Percentiles rank a stretch among this genome's conserved stretches.
Evolutionary conservation across 306 rosid genomes (phyloP).

Genomic region (Dalbergia cochinchinensis): DNA sequence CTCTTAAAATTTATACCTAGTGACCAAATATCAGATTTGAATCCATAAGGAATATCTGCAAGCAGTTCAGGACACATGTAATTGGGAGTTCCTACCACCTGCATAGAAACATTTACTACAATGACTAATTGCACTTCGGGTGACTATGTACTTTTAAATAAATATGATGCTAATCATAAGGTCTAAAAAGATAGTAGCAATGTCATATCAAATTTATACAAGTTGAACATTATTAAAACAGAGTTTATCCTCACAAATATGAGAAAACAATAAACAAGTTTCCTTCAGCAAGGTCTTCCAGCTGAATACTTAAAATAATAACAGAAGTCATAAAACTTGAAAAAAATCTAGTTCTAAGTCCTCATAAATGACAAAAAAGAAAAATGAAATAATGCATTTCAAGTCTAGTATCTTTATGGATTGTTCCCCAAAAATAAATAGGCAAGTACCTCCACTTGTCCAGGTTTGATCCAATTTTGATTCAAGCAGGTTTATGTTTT

Average conservation of each 20-base stretch:
- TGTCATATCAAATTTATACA: slow-evolving; percentile 18
- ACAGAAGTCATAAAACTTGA: background rate
- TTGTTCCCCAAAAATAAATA: background rate
- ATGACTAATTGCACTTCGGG: slow-evolving; percentile 25
- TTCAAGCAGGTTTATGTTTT: slow-evolving; percentile 5
- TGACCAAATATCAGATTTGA: slow-evolving; percentile 99
- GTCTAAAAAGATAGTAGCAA: background rate
- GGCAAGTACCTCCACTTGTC: background rate
- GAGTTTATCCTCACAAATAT: background rate
- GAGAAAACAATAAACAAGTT: slow-evolving; percentile 18
- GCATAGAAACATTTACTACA: slow-evolving; percentile 41
- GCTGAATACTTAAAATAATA: slow-evolving; percentile 3
- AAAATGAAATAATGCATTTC: background rate
- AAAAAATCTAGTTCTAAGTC: background rate
- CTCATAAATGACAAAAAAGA: background rate
- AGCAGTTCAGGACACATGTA: slow-evolving; percentile 99
- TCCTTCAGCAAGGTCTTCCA: background rate
- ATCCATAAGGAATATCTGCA: slow-evolving; percentile 99
- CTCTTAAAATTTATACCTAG: slow-evolving; percentile 69
- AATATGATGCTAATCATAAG: slow-evolving; percentile 12
- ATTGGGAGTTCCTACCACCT: slow-evolving; percentile 99
- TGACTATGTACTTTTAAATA: slow-evolving; percentile 17
- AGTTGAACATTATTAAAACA: background rate
- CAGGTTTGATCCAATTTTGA: slow-evolving; percentile 18
- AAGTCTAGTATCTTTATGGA: background rate